A percentile compares a stretch with the other conserved stretches of the same genome.
Evolutionary conservation across 2,329 filamentous ascomycete species (phyloP).

Genomic region (Fusarium xyrophilum): DNA sequence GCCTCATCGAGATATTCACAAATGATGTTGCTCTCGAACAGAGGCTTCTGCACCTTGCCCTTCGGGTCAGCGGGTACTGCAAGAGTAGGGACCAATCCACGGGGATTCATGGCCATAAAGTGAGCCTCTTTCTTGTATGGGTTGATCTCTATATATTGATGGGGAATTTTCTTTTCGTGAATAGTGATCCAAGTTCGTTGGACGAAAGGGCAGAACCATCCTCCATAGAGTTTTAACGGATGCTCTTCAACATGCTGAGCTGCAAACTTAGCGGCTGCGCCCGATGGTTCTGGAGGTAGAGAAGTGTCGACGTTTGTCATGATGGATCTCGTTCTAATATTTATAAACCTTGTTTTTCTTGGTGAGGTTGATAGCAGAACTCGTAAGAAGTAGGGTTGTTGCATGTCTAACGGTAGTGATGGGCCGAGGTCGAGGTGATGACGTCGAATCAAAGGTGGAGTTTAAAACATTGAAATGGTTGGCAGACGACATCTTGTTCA

Average conservation of each 20-base stretch:
- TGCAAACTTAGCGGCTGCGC: slow-evolving; percentile 57
- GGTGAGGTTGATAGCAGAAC: not conserved
- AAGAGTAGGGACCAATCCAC: slow-evolving; percentile 77
- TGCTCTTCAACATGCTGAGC: slow-evolving; percentile 55
- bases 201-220: slow-evolving; percentile 77
- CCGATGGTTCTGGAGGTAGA: slow-evolving; percentile 55
- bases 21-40: slow-evolving; percentile 77
- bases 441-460: slow-evolving; percentile 29
- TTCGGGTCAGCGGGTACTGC: slow-evolving; percentile 50
- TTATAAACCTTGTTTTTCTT: not conserved
- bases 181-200: slow-evolving; percentile 77
- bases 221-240: slow-evolving; percentile 70
- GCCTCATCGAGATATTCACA: slow-evolving; percentile 80
- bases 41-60: slow-evolving; percentile 56
- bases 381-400: not conserved
- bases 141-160: slow-evolving; percentile 81
- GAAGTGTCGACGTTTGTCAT: slow-evolving; percentile 59
- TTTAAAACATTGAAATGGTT: not conserved
- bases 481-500: not conserved
- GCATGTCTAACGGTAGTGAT: not conserved
- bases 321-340: not conserved
- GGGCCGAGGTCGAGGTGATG: slow-evolving; percentile 17
- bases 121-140: slow-evolving; percentile 75
- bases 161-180: slow-evolving; percentile 74
- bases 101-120: slow-evolving; percentile 75